Base-by-base conservation (phyloP, 352 stramenopile species). In the Pythium grandisporangium region DNA sequence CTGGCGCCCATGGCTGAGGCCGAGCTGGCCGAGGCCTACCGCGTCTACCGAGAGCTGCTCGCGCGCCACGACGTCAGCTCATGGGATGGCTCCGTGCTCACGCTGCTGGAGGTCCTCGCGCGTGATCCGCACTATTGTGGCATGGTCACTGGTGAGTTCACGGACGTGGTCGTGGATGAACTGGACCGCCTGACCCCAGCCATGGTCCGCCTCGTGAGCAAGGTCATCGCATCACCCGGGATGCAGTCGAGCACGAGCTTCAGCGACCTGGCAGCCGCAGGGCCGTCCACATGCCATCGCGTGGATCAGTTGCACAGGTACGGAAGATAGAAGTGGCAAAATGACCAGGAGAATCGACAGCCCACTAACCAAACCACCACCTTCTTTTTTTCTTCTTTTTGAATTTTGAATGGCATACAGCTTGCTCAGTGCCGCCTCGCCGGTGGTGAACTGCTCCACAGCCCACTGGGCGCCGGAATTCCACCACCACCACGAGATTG, bases 91-190 rank as follows among this genome's bases (percentile, higher is more conserved):
- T 36, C 74, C 2, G 63, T 87, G 35, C 37, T 88, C 29, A 70
- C 89, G 13, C 51, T 75, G 22, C 35, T 81, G 38, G 20, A 58
- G 36, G 32, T 41, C 4, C 38, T 60, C 12, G 6, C 13, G 14
- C 25, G 17, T 16, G 51, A 58, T 32, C 51, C 37, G 5, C 43
- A 53, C 29, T 52, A 38, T 20, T 30, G 49, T 3, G 5, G n/a
- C 3, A 35, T 34, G 8, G 51, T 34, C 11, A 58, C 51, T 7
- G 24, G 41, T 14, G 58, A 66, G 14, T 85, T 83, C 40, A 85
- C 69, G 22, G 70, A 86, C 22, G 48, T 93, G 6, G 58, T 89
- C 19, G 51, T 89, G 19, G 77, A 90, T 29, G 72, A 90, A 30
- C 35, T 88, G 0, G 60, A 90, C 23, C 63, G 51, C 23, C 62